Conservation (phyloP, 164 flowering plant genomes). For the Berberis vulgaris region DNA sequence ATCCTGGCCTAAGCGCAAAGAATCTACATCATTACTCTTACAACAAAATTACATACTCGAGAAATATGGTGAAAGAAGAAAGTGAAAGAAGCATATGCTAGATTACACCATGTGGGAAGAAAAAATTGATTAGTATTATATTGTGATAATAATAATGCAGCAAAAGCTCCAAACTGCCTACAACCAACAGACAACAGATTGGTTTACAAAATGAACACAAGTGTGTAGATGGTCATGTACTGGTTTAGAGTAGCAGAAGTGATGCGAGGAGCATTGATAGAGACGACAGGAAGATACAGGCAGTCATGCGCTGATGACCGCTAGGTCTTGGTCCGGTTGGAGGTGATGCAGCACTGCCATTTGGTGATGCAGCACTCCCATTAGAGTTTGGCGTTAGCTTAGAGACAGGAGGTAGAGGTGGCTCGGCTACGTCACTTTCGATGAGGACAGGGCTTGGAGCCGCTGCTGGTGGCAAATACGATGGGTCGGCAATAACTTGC, state of each 20-base stretch:
- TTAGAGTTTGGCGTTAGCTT: constrained; percentile 11
- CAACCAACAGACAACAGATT: background rate
- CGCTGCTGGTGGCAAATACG: constrained; percentile 29
- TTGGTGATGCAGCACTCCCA: background rate
- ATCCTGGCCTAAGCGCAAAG: background rate
- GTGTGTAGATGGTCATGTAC: background rate
- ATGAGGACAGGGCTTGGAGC: constrained; percentile 55
- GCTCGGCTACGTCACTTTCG: constrained; percentile 48
- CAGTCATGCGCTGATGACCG: constrained; percentile 23
- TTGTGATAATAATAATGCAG: constrained; percentile 1
- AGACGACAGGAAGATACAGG: constrained; percentile 16
- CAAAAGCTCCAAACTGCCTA: constrained; percentile 8
- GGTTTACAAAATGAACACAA: constrained; percentile 2
- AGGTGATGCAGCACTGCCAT: constrained; percentile 9
- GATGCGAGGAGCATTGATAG: constrained; percentile 18
- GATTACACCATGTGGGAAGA: background rate
- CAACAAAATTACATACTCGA: background rate
- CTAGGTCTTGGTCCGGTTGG: constrained; percentile 26
- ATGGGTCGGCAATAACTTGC: background rate
- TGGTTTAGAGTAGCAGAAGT: constrained; percentile 20
- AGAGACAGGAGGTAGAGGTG: constrained; percentile 54
- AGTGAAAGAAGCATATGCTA: background rate
- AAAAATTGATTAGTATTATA: constrained; percentile 5
- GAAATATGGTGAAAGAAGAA: background rate
- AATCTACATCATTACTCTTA: background rate